A percentile compares a stretch with the other conserved stretches of the same genome.
phyloP scores from a whole-genome alignment of 2,329 filamentous ascomycete genomes.

The Iodosphaeria phyllophila region DNA sequence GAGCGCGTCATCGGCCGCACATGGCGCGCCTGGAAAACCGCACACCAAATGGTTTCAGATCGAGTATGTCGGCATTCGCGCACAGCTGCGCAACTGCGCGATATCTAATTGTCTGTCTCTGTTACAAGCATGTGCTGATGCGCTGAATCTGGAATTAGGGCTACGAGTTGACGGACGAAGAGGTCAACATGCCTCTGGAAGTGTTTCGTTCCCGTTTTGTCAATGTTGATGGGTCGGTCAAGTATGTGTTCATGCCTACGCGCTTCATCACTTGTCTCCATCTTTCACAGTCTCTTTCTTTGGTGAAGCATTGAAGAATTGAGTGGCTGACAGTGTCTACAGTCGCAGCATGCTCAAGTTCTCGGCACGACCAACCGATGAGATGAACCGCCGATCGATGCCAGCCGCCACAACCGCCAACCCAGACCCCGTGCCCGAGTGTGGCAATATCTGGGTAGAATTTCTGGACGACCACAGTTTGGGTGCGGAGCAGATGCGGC shows the following conservation, averaged over 20 bases:
- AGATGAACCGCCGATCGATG: slow-evolving; percentile 74
- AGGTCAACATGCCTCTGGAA: slow-evolving; percentile 73
- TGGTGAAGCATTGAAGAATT: too few species aligned
- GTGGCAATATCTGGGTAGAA: slow-evolving; percentile 84
- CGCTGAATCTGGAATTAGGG: slow-evolving; percentile 42
- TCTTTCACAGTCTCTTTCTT: neutral
- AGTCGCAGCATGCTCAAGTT: slow-evolving; percentile 77
- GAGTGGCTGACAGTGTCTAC: too few species aligned
- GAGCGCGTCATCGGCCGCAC: slow-evolving; percentile 44
- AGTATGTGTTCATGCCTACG: slow-evolving; percentile 34
- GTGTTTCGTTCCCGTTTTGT: slow-evolving; percentile 59
- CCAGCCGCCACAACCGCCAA: slow-evolving; percentile 48
- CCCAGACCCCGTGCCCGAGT: slow-evolving; percentile 52
- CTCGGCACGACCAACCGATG: slow-evolving; percentile 64
- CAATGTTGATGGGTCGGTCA: slow-evolving; percentile 52
- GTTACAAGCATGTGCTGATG: neutral
- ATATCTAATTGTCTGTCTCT: slow-evolving; percentile 4
- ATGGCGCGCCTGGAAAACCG: slow-evolving; percentile 87
- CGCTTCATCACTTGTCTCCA: neutral
- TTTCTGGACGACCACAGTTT: slow-evolving; percentile 65
- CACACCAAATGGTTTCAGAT: slow-evolving; percentile 88
- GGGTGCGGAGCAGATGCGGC: slow-evolving; percentile 81
- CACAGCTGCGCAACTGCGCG: neutral
- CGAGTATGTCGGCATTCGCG: slow-evolving; percentile 38
- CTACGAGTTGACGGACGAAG: slow-evolving; percentile 79